Evolutionary conservation across 2,329 filamentous ascomycete genomes (phyloP).

Genomic region (Xylaria sp.): DNA sequence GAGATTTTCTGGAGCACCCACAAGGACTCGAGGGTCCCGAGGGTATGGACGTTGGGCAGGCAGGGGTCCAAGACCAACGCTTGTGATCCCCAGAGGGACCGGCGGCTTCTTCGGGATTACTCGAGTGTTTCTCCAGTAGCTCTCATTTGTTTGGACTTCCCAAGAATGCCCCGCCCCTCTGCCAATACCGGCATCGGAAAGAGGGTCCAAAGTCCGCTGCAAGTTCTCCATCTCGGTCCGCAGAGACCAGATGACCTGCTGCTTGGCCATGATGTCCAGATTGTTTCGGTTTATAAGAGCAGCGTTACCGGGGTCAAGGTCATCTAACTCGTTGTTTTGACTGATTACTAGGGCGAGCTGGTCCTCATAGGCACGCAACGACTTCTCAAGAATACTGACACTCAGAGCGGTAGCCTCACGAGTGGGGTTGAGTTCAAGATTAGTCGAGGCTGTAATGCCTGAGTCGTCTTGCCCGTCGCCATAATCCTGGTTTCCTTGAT

Average conservation of each 20-base stretch:
- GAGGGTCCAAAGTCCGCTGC: slow-evolving; percentile 7
- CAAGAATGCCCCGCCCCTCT: slow-evolving; percentile 10
- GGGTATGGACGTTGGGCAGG: slow-evolving; percentile 20
- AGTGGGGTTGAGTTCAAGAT: not conserved
- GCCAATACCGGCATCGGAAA: not conserved
- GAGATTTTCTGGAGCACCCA: slow-evolving; percentile 17
- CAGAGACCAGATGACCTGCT: slow-evolving; percentile 21
- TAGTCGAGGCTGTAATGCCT: not conserved
- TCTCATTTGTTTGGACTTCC: slow-evolving; percentile 1
- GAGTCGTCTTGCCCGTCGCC: not conserved
- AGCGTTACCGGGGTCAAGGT: slow-evolving; percentile 19
- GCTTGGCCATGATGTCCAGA: slow-evolving; percentile 22
- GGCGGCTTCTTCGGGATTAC: slow-evolving; percentile 2
- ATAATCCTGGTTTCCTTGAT: not conserved
- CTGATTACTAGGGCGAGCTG: not conserved
- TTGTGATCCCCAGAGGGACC: slow-evolving; percentile 18
- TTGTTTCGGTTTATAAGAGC: slow-evolving; percentile 21
- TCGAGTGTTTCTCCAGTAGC: slow-evolving; percentile 11
- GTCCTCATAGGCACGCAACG: slow-evolving; percentile 6
- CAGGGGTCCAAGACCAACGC: slow-evolving; percentile 16
- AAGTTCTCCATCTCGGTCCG: slow-evolving; percentile 19
- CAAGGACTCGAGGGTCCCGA: slow-evolving; percentile 15
- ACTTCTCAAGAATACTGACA: slow-evolving; percentile 3
- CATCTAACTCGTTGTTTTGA: slow-evolving; percentile 18
- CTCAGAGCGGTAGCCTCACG: not conserved